Conservation (phyloP, 1,284 basidiomycete species). For the Mycena citricolor region DNA sequence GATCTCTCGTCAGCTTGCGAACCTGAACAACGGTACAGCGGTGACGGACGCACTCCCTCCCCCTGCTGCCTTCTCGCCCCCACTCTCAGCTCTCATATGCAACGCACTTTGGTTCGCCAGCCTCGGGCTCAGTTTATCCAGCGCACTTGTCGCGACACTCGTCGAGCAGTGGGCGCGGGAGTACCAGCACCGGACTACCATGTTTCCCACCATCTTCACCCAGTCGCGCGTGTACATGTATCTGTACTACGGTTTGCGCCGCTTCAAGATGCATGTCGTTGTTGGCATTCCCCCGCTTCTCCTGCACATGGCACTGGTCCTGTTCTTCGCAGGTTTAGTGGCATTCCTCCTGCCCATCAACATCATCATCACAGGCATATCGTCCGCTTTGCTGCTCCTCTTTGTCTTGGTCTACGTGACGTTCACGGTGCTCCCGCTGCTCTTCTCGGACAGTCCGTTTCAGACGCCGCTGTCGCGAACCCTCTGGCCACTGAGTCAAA, state of each 20-base stretch:
- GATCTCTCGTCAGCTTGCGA: no score
- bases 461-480: constrained; percentile 35
- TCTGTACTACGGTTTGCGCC: constrained; percentile 12
- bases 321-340: constrained; percentile 40
- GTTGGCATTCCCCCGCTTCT: constrained; percentile 31
- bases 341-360: constrained; percentile 38
- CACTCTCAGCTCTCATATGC: no score
- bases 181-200: constrained; percentile 8
- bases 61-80: no score
- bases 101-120: constrained; percentile 16
- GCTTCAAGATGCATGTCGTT: constrained; percentile 12
- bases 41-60: no score
- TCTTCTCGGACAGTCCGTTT: constrained; percentile 35
- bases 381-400: constrained; percentile 29
- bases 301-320: constrained; percentile 38
- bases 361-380: constrained; percentile 29
- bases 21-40: no score
- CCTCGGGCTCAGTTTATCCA: constrained; percentile 12
- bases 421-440: constrained; percentile 34
- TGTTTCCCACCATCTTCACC: constrained; percentile 2
- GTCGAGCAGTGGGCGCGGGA: constrained; percentile 14
- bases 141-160: constrained; percentile 10
- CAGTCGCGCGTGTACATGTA: constrained; percentile 9
- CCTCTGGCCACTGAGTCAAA: constrained; percentile 7
- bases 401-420: constrained; percentile 30